Evolutionary conservation across 345 rosid species (phyloP), one percentile per base, ranked within the genome.

Genomic region (Balakata baccata): DNA sequence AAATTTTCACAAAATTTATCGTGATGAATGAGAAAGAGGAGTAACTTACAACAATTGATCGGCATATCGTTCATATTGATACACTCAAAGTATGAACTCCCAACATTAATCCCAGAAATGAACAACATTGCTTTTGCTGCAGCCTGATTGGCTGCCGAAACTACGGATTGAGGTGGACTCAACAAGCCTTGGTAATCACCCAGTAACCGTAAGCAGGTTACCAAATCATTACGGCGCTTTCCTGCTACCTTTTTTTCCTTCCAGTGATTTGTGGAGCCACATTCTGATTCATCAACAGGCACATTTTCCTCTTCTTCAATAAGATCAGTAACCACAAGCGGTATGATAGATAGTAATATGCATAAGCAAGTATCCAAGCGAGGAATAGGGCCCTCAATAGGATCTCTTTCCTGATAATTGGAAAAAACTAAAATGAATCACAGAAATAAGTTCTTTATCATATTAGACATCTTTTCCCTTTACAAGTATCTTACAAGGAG

Each of bases 291-390:
- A 80, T 88, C 88, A 76, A 81, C 75, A 78, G 84, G 74, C 71
- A 75, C 84, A 76, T 92, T 81, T 86, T 90, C 99, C 78, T 95
- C 98, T 82, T 90, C 97, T 81, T 92, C 99, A 75, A 95, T 87
- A 69, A 95, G 87, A 68, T 83, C 84, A 64, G 94, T 94, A 74
- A 89, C 81, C 34, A 90, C 87, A 69, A 92, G 89, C 53, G 94
- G 86, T 70, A 95, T 81, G 74, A 95, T 68, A 37, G 94, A 92
- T 77, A 95, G 80, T 71, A 92, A 79, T 89, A 95, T 82, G 86
- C 94, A 92, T 83, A 92, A 85, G 82, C 88, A 83, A 52, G 98
- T 87, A 66, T 95, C 98, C 72, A 89, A 76, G 69, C 93, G 98
- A 78, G 98, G 99, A 74, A 92, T 90, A 49, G 94, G 94, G 72